These are phyloP conservation scores for Gymnopilus dilepis DNA, from an alignment of 768 basidiomycete genomes.

Conservation along the genomic window DNA sequence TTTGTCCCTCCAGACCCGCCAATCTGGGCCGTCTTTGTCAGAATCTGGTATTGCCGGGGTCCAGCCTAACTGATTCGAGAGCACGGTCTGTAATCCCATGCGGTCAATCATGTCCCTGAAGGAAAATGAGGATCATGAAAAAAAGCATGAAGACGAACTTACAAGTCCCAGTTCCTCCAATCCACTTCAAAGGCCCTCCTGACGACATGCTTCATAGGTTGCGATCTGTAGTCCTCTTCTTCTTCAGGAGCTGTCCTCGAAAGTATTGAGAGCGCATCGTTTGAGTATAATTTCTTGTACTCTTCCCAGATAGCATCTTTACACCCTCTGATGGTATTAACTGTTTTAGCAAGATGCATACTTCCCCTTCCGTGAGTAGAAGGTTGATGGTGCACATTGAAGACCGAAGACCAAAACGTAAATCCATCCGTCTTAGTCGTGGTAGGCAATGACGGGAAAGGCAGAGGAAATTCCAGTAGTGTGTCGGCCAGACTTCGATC, in stretches of 20 bases:
- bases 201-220: conserved; percentile 14
- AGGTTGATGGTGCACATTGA: background rate
- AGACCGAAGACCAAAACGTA: conserved; percentile 17
- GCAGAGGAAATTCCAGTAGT: conserved; percentile 31
- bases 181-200: conserved; percentile 68
- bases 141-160: conserved; percentile 27
- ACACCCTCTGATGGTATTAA: conserved; percentile 62
- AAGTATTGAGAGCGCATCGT: conserved; percentile 43
- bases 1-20: conserved; percentile 56
- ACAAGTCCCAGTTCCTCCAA: conserved; percentile 78
- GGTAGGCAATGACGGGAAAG: conserved; percentile 19
- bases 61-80: conserved; percentile 58
- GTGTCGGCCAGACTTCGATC: conserved; percentile 18
- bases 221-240: conserved; percentile 27
- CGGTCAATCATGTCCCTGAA: conserved; percentile 78
- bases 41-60: conserved; percentile 46
- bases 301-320: conserved; percentile 74
- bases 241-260: conserved; percentile 38
- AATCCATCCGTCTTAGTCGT: conserved; percentile 19
- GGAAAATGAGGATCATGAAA: conserved; percentile 13
- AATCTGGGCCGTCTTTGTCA: conserved; percentile 47
- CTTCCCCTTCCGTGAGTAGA: conserved; percentile 41
- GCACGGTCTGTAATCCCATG: conserved; percentile 58
- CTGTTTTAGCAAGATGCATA: conserved; percentile 69
- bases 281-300: conserved; percentile 56